A percentile compares a stretch with the other conserved stretches of the same genome.
Evolutionary conservation across 495 filamentous ascomycete genomes (phyloP).

Genomic region (Penicillium maclennaniae): DNA sequence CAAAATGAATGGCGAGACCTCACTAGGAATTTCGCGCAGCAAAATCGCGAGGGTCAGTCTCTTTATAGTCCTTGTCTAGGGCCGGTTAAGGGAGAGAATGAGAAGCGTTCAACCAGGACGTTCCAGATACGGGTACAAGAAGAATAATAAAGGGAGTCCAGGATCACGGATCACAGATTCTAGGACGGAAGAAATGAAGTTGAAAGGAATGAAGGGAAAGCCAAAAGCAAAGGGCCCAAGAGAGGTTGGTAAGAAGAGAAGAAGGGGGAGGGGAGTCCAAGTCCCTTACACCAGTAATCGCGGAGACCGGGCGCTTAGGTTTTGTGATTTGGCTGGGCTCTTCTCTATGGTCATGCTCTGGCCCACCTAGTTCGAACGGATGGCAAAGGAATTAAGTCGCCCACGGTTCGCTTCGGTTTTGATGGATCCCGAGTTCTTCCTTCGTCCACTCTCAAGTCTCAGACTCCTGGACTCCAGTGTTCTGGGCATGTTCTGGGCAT

Average conservation of each 20-base stretch:
- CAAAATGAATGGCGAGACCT: constrained; percentile 22
- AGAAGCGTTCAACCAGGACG: constrained; percentile 41
- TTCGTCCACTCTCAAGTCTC: constrained; percentile 2
- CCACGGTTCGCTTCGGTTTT: constrained; percentile 6
- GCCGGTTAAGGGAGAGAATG: constrained; percentile 25
- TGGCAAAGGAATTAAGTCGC: constrained; percentile 1
- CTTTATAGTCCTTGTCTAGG: constrained; percentile 23
- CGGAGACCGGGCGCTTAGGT: background rate
- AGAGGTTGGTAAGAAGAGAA: constrained; percentile 3
- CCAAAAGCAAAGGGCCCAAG: constrained; percentile 15
- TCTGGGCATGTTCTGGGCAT: too few relatives aligned
- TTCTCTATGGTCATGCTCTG: background rate
- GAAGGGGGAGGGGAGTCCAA: constrained; percentile 10
- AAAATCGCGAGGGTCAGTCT: constrained; percentile 20
- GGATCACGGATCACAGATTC: constrained; percentile 40
- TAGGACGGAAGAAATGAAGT: constrained; percentile 34
- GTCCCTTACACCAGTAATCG: constrained; percentile 10
- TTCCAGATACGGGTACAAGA: constrained; percentile 21
- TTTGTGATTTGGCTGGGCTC: background rate
- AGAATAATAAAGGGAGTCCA: constrained; percentile 35
- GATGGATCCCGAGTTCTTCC: background rate
- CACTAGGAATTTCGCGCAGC: constrained; percentile 23
- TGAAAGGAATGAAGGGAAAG: constrained; percentile 25
- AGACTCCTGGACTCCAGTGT: constrained; percentile 1
- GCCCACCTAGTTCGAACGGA: background rate